phyloP scores from a whole-genome alignment of 2,329 filamentous ascomycete species.

The Cyclaneusma minus region DNA sequence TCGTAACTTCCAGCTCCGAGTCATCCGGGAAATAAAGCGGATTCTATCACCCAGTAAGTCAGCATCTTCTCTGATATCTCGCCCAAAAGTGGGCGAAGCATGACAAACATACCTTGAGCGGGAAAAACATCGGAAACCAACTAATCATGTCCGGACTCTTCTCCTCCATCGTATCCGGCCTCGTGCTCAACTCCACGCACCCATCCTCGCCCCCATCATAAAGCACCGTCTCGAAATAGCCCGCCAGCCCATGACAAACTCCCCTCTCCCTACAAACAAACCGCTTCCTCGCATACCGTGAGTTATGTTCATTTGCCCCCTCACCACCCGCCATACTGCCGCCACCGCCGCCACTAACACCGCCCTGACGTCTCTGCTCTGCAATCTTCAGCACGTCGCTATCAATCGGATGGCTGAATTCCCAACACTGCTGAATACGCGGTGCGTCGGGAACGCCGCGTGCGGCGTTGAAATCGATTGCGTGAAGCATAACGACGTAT shows the following conservation, averaged over 20 bases:
- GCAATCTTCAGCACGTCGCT: slow-evolving; percentile 36
- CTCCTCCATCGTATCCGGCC: slow-evolving; percentile 76
- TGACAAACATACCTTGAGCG: slow-evolving; percentile 56
- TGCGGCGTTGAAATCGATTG: slow-evolving; percentile 72
- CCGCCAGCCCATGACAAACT: slow-evolving; percentile 77
- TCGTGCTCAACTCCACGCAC: slow-evolving; percentile 72
- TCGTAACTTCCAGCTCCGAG: slow-evolving; percentile 74
- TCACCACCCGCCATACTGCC: slow-evolving; percentile 62
- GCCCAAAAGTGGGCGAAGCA: slow-evolving; percentile 1
- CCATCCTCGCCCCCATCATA: slow-evolving; percentile 40
- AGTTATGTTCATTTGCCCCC: slow-evolving; percentile 83
- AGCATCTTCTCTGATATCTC: slow-evolving; percentile 3
- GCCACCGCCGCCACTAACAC: slow-evolving; percentile 48
- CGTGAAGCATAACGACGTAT: slow-evolving; percentile 86
- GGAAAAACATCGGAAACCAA: slow-evolving; percentile 98
- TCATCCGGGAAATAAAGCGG: slow-evolving; percentile 76
- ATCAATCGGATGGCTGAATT: slow-evolving; percentile 64
- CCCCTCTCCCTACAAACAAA: slow-evolving; percentile 70
- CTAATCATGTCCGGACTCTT: slow-evolving; percentile 98
- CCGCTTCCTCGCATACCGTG: slow-evolving; percentile 58
- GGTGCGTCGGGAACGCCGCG: slow-evolving; percentile 35
- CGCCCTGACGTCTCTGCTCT: slow-evolving; percentile 43
- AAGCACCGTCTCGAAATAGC: slow-evolving; percentile 94
- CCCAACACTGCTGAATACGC: slow-evolving; percentile 64
- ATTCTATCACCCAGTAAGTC: slow-evolving; percentile 37